Conservation (phyloP, 345 rosid species). For the Eucalyptus grandis region DNA sequence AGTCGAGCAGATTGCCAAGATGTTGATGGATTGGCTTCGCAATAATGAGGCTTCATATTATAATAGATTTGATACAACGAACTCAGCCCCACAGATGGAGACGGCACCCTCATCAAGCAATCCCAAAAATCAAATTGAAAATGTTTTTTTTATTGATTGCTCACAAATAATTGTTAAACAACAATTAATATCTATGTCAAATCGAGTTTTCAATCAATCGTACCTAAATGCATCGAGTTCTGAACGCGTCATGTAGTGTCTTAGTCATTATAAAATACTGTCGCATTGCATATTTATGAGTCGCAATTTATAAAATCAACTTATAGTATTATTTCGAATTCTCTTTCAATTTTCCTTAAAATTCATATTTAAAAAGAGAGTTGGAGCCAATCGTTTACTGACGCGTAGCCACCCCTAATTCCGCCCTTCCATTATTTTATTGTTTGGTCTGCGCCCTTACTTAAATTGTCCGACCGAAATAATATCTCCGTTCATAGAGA, state of each 20-base stretch:
- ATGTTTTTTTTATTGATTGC: background rate
- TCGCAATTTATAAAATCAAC: background rate
- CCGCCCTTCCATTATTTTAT: too few species aligned
- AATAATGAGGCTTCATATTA: background rate
- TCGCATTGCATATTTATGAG: background rate
- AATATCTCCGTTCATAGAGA: background rate
- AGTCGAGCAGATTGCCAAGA: background rate
- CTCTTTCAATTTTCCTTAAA: background rate
- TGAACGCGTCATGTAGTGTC: background rate
- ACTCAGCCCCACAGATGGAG: background rate
- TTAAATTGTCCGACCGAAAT: background rate
- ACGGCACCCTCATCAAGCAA: background rate
- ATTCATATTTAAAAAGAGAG: background rate
- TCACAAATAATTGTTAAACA: background rate
- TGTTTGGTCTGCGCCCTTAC: background rate
- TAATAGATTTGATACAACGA: too few species aligned
- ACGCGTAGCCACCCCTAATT: background rate
- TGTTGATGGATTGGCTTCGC: background rate
- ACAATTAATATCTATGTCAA: background rate
- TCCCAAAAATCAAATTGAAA: background rate
- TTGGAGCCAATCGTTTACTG: background rate
- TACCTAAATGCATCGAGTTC: fast-evolving
- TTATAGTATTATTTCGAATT: background rate
- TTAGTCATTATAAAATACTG: background rate
- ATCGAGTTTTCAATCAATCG: background rate